A percentile compares a stretch with the other conserved stretches of the same genome.
These are phyloP conservation scores for Hygrocybe coccinea DNA, from an alignment of 768 basidiomycete genomes.

Conservation along the genomic window DNA sequence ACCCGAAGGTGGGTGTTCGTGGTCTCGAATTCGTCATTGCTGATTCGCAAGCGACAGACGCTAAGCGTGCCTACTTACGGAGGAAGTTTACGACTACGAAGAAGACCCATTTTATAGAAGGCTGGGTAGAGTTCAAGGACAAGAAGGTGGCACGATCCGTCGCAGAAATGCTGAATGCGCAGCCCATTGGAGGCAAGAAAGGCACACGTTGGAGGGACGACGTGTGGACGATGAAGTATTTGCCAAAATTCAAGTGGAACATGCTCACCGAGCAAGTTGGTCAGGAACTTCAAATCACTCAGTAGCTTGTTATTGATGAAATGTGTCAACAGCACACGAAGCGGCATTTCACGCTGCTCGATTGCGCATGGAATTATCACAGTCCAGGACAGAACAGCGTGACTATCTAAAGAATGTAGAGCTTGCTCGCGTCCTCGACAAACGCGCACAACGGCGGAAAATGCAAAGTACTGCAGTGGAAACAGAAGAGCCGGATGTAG, in stretches of 20 bases:
- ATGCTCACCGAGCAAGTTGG: constrained; percentile 99
- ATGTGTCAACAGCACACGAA: constrained; percentile 68
- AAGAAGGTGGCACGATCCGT: constrained; percentile 86
- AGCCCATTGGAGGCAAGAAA: constrained; percentile 92
- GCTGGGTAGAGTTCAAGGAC: constrained; percentile 98
- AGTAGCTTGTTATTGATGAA: neutral
- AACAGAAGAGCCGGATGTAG: constrained; percentile 38
- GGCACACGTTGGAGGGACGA: constrained; percentile 90
- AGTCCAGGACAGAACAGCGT: constrained; percentile 82
- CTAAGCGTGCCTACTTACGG: constrained; percentile 82
- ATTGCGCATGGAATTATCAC: constrained; percentile 85
- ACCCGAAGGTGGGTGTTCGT: constrained; percentile 64
- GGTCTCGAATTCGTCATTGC: neutral
- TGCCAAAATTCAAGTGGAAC: constrained; percentile 97
- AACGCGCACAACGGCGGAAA: constrained; percentile 68
- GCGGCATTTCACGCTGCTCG: constrained; percentile 82
- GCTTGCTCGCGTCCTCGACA: constrained; percentile 79
- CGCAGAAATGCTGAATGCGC: constrained; percentile 93
- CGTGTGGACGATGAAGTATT: constrained; percentile 99
- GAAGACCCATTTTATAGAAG: constrained; percentile 87
- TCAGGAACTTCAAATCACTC: constrained; percentile 39
- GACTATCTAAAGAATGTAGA: constrained; percentile 95
- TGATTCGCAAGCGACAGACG: constrained; percentile 42
- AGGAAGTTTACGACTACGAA: constrained; percentile 78
- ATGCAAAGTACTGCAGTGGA: constrained; percentile 52